Evolutionary conservation across 2,329 filamentous ascomycete genomes (phyloP).

Genomic region (Cercospora citrullina): DNA sequence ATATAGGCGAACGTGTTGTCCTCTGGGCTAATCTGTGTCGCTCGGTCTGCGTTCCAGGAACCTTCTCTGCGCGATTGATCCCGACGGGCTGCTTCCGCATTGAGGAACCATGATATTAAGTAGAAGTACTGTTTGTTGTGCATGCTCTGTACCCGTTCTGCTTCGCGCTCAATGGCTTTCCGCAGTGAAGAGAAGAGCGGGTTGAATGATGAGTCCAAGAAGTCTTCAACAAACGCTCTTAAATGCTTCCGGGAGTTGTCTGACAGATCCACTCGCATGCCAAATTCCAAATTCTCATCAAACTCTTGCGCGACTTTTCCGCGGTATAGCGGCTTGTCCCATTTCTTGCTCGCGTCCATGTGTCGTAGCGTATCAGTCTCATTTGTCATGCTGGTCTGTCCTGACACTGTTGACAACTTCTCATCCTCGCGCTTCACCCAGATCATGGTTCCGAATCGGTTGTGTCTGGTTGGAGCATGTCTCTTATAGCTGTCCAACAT

Average conservation of each 20-base stretch:
- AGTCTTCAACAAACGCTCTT: conserved; percentile 82
- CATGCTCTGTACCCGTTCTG: conserved; percentile 70
- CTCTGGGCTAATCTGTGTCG: conserved; percentile 48
- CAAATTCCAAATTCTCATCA: conserved; percentile 70
- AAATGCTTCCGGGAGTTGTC: conserved; percentile 73
- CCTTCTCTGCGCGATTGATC: conserved; percentile 48
- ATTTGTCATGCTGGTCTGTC: conserved; percentile 79
- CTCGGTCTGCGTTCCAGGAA: conserved; percentile 38
- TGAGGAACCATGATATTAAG: conserved; percentile 84
- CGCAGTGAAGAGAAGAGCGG: conserved; percentile 79
- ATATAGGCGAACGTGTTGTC: conserved; percentile 81
- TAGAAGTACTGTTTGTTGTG: conserved; percentile 90
- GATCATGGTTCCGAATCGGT: conserved; percentile 94
- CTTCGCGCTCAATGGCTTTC: conserved; percentile 86
- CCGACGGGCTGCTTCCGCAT: conserved; percentile 72
- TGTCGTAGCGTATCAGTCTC: conserved; percentile 73
- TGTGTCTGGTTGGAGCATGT: conserved; percentile 81
- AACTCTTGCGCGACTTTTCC: conserved; percentile 45
- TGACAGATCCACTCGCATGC: conserved; percentile 69
- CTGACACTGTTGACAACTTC: conserved; percentile 82
- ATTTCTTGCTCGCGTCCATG: conserved; percentile 89
- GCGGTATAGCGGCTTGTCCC: conserved; percentile 71
- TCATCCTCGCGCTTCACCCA: conserved; percentile 89
- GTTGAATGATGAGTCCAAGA: conserved; percentile 94
- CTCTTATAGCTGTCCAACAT: conserved; percentile 76